Evolutionary conservation across 345 rosid genomes (phyloP), one percentile per base, ranked within the genome.

Genomic region (Streptanthus diversifolius): DNA sequence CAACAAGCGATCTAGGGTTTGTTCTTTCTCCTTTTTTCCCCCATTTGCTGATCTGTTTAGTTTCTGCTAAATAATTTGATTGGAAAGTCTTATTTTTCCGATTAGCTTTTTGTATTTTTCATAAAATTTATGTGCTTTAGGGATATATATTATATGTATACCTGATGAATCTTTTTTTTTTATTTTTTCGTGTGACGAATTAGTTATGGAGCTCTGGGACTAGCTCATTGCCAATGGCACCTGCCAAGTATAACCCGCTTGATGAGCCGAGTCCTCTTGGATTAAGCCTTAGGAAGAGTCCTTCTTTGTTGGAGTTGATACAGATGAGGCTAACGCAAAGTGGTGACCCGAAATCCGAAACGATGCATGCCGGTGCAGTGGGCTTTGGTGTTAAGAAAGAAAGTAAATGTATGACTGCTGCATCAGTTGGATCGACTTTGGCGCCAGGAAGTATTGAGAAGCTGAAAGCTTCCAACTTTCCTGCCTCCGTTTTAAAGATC

Each of bases 211-310:
- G 84, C 82, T 78, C 80, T 51, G 90, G 82, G 76, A 82, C 79
- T 7, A 86, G 87, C 82, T 82, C 83, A 71, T 78, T 72, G 63
- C 43, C 87, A 41, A 41, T 81, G 59, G 80, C 82, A 9, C 88
- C 91, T 12, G 78, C 85, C 25, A 86, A 85, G 72, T 90, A 86
- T 80, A 87, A 88, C 72, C 96, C 96, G 7, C 91, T 92, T 49
- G 96, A 88, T 24, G 99, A 89, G 81, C 99, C 99, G 1, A 95
- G 98, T 68, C 99, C 98, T 11, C 79, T 92, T 77, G 99, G 99
- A 33, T 73, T 95, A 76, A 87, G 80, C 39, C 84, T 95, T 68
- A 87, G 92, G 83, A 92, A 95, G 90, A 90, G 97, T 61, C 98
- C 98, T 8, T 92, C 99, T 2, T 83, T 95, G 71, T 80, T 90